phyloP scores from a whole-genome alignment of 192 early-diverging fungal species.

The Podila horticola region DNA sequence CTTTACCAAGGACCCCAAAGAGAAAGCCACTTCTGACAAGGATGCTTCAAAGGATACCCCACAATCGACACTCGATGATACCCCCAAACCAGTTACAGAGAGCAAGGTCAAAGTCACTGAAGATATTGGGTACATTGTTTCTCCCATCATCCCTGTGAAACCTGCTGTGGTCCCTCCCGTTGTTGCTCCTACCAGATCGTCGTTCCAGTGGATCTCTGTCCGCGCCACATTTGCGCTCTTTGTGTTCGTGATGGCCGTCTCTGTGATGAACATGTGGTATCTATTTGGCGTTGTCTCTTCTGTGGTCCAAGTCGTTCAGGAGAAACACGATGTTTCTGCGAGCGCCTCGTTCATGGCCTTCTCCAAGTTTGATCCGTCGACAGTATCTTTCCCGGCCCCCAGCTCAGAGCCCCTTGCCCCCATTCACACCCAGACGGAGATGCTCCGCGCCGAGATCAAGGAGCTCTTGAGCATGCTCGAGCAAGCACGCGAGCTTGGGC shows the following conservation, averaged over 20 bases:
- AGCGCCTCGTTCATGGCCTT: not conserved
- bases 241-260: conserved; percentile 19
- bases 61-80: too few relatives aligned
- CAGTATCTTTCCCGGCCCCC: not conserved
- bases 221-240: conserved; percentile 7
- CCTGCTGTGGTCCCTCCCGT: not conserved
- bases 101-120: not conserved
- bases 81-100: not conserved
- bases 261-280: conserved; percentile 33
- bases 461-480: not conserved
- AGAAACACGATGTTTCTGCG: conserved; percentile 7
- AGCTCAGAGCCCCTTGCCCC: not conserved
- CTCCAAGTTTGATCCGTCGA: not conserved
- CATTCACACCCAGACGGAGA: not conserved
- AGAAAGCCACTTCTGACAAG: not conserved
- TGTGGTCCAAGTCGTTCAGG: conserved; percentile 22
- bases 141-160: not conserved
- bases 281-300: conserved; percentile 14
- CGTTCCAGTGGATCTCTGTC: not conserved
- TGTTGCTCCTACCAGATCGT: too few relatives aligned
- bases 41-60: too few relatives aligned
- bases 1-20: not conserved
- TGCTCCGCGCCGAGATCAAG: conserved; percentile 2
- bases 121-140: not conserved
- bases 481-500: not conserved